These are phyloP conservation scores for Ophiobolus disseminans DNA, from an alignment of 2,329 filamentous ascomycete genomes.

Conservation along the genomic window DNA sequence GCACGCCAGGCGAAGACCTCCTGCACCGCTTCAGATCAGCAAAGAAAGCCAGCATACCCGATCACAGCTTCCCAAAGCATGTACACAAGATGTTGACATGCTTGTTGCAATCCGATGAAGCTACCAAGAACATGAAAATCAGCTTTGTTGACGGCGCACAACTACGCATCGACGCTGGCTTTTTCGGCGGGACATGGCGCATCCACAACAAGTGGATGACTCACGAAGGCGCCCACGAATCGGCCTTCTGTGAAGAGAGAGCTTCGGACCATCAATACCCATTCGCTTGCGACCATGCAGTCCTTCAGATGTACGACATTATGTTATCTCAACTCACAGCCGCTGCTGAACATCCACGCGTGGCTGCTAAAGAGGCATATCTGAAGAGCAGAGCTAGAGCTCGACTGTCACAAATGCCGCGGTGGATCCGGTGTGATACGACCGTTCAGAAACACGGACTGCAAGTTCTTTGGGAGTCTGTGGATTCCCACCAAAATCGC, in stretches of 20 bases:
- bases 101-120: not conserved
- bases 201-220: slow-evolving; percentile 14
- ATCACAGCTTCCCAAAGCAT: not conserved
- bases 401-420: not conserved
- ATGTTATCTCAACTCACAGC: slow-evolving; percentile 7
- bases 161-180: not conserved
- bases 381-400: not conserved
- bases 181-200: slow-evolving; percentile 1
- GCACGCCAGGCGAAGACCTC: slow-evolving; percentile 3
- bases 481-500: slow-evolving; percentile 5
- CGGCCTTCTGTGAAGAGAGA: slow-evolving; percentile 1
- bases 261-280: not conserved
- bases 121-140: not conserved
- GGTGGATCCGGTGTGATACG: not conserved
- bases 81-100: not conserved
- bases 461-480: slow-evolving; percentile 7
- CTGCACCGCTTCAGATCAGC: slow-evolving; percentile 3
- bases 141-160: not conserved
- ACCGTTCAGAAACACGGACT: not conserved
- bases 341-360: not conserved
- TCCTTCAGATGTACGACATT: slow-evolving; percentile 14
- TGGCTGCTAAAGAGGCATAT: not conserved
- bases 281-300: slow-evolving; percentile 16
- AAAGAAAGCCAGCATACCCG: not conserved
- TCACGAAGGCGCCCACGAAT: slow-evolving; percentile 8